phyloP scores from a whole-genome alignment of 169 alveolate species.

The Babesia sp. region DNA sequence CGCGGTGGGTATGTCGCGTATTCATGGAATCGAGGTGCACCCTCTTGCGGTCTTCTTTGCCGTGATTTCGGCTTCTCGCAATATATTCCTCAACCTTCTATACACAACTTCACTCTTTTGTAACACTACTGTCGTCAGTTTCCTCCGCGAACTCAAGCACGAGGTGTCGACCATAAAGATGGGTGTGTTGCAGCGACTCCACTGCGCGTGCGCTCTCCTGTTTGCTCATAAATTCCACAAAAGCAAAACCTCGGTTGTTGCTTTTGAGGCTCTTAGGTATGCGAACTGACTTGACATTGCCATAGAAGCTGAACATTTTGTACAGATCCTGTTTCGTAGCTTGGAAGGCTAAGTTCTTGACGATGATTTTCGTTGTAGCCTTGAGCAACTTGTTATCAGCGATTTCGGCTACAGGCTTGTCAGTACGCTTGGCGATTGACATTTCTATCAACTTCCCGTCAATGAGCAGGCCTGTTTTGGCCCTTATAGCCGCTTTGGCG shows the following conservation, averaged over 20 bases:
- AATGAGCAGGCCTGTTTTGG: constrained; percentile 64
- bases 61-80: too few species aligned
- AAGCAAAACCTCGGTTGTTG: constrained; percentile 91
- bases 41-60: constrained; percentile 3
- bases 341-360: constrained; percentile 93
- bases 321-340: constrained; percentile 89
- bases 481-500: constrained; percentile 75
- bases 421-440: constrained; percentile 70
- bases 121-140: not conserved
- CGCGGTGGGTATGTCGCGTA: constrained; percentile 9
- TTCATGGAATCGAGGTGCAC: constrained; percentile 19
- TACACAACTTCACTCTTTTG: not conserved
- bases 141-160: constrained; percentile 86
- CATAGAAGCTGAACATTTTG: constrained; percentile 88
- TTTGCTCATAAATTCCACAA: constrained; percentile 87
- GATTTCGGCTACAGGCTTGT: constrained; percentile 42
- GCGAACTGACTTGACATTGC: constrained; percentile 87
- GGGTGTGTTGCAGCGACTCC: constrained; percentile 87
- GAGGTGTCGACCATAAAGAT: constrained; percentile 90
- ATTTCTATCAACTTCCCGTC: constrained; percentile 72
- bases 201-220: constrained; percentile 88
- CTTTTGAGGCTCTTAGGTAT: constrained; percentile 91
- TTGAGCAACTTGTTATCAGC: constrained; percentile 45
- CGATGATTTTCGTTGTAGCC: constrained; percentile 83
- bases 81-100: not conserved